Conservation (phyloP, 257 asterid species). For the Anisodus acutangulus region DNA sequence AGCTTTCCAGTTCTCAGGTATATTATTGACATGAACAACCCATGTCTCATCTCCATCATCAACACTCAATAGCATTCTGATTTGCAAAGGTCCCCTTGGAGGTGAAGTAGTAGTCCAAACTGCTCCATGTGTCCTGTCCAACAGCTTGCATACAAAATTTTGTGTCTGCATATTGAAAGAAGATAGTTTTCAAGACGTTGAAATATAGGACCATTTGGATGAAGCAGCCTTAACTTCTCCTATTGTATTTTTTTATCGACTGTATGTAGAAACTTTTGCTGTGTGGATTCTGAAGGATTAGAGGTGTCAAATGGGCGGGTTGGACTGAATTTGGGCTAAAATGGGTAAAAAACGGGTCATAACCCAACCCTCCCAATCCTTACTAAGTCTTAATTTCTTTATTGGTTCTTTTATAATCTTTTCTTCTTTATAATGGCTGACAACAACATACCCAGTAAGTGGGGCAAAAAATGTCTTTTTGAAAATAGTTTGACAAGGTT, state of each 20-base stretch:
- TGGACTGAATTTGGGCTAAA: too few relatives aligned
- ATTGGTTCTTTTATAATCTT: too few relatives aligned
- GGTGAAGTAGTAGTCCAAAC: slow-evolving; percentile 76
- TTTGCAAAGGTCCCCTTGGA: slow-evolving; percentile 68
- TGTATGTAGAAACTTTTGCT: neutral
- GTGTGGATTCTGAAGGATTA: slow-evolving; percentile 1
- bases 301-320: too few relatives aligned
- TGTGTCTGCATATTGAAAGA: slow-evolving; percentile 54
- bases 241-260: neutral
- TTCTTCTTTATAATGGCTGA: too few relatives aligned
- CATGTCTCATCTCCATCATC: slow-evolving; percentile 70
- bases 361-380: too few relatives aligned
- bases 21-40: slow-evolving; percentile 63
- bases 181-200: neutral
- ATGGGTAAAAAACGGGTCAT: too few relatives aligned
- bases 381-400: too few relatives aligned
- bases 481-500: too few relatives aligned
- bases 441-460: too few relatives aligned
- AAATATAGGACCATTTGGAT: neutral
- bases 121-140: slow-evolving; percentile 72
- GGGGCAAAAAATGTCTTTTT: too few relatives aligned
- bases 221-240: neutral
- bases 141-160: slow-evolving; percentile 61
- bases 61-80: slow-evolving; percentile 75
- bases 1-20: slow-evolving; percentile 76